These are phyloP conservation scores for Tolypocladium pustulatum DNA, from an alignment of 2,329 filamentous ascomycete species.

Conservation along the genomic window DNA sequence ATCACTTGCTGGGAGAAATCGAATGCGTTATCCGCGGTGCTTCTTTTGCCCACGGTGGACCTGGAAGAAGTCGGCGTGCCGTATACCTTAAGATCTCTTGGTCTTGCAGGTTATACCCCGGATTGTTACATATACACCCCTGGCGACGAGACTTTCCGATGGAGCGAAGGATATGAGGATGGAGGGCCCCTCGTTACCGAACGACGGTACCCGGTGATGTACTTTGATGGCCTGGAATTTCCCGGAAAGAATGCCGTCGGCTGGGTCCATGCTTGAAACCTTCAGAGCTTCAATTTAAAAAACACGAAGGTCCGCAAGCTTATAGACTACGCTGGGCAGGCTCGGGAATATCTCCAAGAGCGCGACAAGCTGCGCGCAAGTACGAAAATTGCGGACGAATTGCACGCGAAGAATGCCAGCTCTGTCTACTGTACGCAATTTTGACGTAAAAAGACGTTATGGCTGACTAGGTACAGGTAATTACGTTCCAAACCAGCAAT, in stretches of 20 bases:
- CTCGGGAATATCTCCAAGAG: conserved; percentile 5
- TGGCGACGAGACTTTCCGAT: background rate
- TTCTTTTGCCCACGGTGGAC: background rate
- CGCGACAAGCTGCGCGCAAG: background rate
- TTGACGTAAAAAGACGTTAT: too few species aligned
- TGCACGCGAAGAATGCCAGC: too few species aligned
- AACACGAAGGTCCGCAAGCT: background rate
- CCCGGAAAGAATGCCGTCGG: conserved; percentile 8
- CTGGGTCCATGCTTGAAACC: conserved; percentile 8
- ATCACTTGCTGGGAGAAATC: conserved; percentile 5
- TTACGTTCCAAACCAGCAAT: too few species aligned
- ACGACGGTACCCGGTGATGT: conserved; percentile 10
- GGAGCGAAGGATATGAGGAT: conserved; percentile 5
- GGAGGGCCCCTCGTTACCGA: conserved; percentile 2
- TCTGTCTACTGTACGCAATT: too few species aligned
- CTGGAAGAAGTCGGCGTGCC: background rate
- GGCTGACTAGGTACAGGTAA: too few species aligned
- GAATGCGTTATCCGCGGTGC: conserved; percentile 4
- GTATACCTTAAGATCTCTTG: conserved; percentile 1
- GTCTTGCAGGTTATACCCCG: background rate
- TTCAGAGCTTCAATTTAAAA: conserved; percentile 4
- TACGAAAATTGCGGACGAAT: too few species aligned
- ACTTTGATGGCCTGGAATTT: conserved; percentile 10
- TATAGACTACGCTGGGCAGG: conserved; percentile 2
- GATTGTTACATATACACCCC: conserved; percentile 2